A percentile compares a stretch with the other conserved stretches of the same genome.
These are phyloP conservation scores for Truncatella angustata DNA, from an alignment of 2,329 filamentous ascomycete species.

Conservation along the genomic window DNA sequence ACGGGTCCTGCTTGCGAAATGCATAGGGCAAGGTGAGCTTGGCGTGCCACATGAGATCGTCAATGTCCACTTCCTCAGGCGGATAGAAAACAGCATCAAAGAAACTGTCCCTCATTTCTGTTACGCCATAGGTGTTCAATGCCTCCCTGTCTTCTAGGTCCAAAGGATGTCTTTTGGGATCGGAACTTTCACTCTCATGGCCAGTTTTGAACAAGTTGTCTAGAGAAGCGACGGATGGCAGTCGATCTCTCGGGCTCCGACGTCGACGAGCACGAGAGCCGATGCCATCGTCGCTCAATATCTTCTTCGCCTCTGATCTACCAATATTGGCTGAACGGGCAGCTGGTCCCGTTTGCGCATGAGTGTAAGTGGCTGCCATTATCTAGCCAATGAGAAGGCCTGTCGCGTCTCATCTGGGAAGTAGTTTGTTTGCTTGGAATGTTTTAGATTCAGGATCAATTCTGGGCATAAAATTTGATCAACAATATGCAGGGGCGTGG, in stretches of 20 bases:
- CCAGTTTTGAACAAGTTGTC: conserved; percentile 28
- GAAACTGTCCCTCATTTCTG: conserved; percentile 44
- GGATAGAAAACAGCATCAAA: conserved; percentile 48
- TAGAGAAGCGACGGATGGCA: conserved; percentile 24
- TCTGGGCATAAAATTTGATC: not conserved
- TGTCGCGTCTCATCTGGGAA: conserved; percentile 7
- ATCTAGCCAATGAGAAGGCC: conserved; percentile 2
- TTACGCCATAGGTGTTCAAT: conserved; percentile 40
- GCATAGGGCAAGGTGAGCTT: conserved; percentile 43
- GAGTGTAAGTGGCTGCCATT: not conserved
- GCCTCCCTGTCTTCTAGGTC: conserved; percentile 23
- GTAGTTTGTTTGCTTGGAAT: too few relatives aligned
- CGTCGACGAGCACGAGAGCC: conserved; percentile 18
- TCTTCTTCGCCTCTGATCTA: too few relatives aligned
- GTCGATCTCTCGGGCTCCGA: conserved; percentile 16
- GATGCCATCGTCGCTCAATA: not conserved
- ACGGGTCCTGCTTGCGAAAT: conserved; percentile 44
- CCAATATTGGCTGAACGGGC: not conserved
- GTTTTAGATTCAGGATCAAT: too few relatives aligned
- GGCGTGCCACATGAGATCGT: conserved; percentile 39
- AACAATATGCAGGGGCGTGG: not conserved
- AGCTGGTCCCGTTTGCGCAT: not conserved
- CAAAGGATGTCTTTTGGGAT: conserved; percentile 15
- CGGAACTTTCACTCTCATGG: conserved; percentile 13
- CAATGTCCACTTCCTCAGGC: conserved; percentile 34